Base-by-base conservation (phyloP, 2,329 filamentous ascomycete species). In the Akanthomyces lecanii region DNA sequence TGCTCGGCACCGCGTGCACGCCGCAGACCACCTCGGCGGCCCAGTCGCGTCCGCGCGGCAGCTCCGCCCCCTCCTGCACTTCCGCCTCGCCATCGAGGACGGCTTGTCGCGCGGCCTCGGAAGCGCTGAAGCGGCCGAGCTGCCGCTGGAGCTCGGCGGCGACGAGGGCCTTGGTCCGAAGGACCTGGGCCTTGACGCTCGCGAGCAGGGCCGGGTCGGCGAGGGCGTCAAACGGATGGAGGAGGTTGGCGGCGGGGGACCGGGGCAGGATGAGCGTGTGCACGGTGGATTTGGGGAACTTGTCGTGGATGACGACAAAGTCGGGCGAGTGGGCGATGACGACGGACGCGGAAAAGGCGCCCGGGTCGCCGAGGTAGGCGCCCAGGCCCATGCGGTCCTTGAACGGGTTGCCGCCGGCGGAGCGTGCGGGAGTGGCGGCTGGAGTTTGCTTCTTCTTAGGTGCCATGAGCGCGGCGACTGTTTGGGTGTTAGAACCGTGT, bases 261-360 rank as follows among this genome's bases (percentile, higher is more conserved):
- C 93, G 89, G 7, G 93, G 91, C 5, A 98, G 85, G n/a, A 98
- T 85, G 3, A 99, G 89, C 1, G 91, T 82, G 77, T 99, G 95
- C 4, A 97, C 81, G 4, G 85, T 86, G 4, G 90, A 85, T 75
- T 98, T 99, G 10, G 95, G 93, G 72, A 86, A 99, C 65, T 86
- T 79, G 77, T 99, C 95, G 69, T 88, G 83, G 73, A 98, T 90
- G 23, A 86, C 83, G 62, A 93, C 89, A 67, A 90, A 92, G 65
- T 86, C 79, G 12, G 85, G 79, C 68, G 85, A 86, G 75, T 89
- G 79, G 69, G 86, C 87, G 67, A 94, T 81, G 23, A 93, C 83
- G 10, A 82, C 77, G 5, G 80, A 82, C 1, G 84, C 71, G 1
- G 87, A 82, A 66, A 86, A 89, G 3, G 82, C 80, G 53, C 83